phyloP scores from a whole-genome alignment of 257 asterid genomes.

The Solanum tarapatanum region DNA sequence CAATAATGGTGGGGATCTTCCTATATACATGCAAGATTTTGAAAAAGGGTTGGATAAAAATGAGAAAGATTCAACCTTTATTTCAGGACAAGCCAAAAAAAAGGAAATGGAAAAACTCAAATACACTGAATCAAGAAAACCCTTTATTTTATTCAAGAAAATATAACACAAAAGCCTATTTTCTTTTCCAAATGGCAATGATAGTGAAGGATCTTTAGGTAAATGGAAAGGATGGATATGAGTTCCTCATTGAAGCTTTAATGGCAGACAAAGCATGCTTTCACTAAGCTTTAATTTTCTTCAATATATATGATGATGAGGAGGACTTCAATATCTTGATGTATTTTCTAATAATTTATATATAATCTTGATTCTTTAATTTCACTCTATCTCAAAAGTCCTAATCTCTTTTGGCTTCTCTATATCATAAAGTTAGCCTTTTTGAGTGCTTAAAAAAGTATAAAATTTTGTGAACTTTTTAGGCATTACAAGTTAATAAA shows the following conservation, averaged over 20 bases:
- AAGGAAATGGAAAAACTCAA: constrained; percentile 11
- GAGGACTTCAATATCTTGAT: neutral
- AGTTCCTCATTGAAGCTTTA: constrained; percentile 50
- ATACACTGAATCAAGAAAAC: constrained; percentile 35
- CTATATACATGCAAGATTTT: constrained; percentile 24
- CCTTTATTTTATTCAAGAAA: constrained; percentile 2
- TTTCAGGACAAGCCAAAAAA: constrained; percentile 9
- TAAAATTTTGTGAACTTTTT: constrained; percentile 22
- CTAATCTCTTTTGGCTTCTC: constrained; percentile 9
- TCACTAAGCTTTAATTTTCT: constrained; percentile 9
- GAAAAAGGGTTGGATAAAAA: neutral
- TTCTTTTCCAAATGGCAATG: constrained; percentile 27
- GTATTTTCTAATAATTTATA: constrained; percentile 19
- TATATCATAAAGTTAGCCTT: constrained; percentile 28
- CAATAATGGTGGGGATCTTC: constrained; percentile 19
- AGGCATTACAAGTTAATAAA: constrained; percentile 13
- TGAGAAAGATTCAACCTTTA: constrained; percentile 11
- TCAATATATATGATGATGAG: neutral
- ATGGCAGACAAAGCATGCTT: constrained; percentile 97
- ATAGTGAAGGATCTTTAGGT: constrained; percentile 6
- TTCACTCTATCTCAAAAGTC: constrained; percentile 16
- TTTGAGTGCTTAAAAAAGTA: constrained; percentile 43
- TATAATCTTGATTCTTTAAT: constrained; percentile 30
- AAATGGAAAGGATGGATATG: constrained; percentile 19
- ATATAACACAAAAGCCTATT: neutral